phyloP scores from a whole-genome alignment of 768 basidiomycete genomes.

The Agrocybe chaxingu region DNA sequence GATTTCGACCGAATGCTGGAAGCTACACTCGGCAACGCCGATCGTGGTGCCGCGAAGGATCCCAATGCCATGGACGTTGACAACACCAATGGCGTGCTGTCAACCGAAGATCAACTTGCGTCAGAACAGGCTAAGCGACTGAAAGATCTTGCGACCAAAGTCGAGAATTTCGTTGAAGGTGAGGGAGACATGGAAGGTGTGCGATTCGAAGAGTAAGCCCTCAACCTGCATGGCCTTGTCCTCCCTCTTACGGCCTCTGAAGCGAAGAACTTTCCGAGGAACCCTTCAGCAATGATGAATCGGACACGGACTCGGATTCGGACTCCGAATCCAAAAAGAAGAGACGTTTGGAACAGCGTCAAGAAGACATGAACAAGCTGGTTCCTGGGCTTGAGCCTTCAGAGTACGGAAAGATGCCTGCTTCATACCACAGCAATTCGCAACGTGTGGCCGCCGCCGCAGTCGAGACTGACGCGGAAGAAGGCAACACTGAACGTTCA shows the following conservation, averaged over 20 bases:
- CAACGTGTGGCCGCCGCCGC: slow-evolving; percentile 57
- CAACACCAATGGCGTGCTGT: slow-evolving; percentile 6
- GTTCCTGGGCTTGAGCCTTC: slow-evolving; percentile 75
- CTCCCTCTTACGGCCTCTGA: slow-evolving; percentile 6
- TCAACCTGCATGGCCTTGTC: background rate
- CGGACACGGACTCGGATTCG: slow-evolving; percentile 34
- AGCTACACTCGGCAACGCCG: slow-evolving; percentile 30
- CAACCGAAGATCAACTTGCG: slow-evolving; percentile 48
- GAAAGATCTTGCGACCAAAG: slow-evolving; percentile 76
- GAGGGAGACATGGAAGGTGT: slow-evolving; percentile 90
- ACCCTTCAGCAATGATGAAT: slow-evolving; percentile 51
- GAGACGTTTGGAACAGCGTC: slow-evolving; percentile 38
- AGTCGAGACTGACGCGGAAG: slow-evolving; percentile 38
- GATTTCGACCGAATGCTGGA: slow-evolving; percentile 76
- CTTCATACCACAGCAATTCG: slow-evolving; percentile 66
- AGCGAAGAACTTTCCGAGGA: slow-evolving; percentile 75
- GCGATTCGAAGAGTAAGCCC: slow-evolving; percentile 80
- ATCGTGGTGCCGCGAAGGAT: slow-evolving; percentile 12
- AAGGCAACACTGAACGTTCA: slow-evolving; percentile 17
- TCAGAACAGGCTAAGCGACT: slow-evolving; percentile 69
- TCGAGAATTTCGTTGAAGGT: slow-evolving; percentile 88
- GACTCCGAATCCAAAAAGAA: slow-evolving; percentile 35
- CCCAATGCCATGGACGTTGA: slow-evolving; percentile 53
- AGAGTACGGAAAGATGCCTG: slow-evolving; percentile 88
- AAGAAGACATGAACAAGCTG: slow-evolving; percentile 72